Evolutionary conservation across 352 stramenopile species (phyloP).

Genomic region (Phytophthora cryptogea): DNA sequence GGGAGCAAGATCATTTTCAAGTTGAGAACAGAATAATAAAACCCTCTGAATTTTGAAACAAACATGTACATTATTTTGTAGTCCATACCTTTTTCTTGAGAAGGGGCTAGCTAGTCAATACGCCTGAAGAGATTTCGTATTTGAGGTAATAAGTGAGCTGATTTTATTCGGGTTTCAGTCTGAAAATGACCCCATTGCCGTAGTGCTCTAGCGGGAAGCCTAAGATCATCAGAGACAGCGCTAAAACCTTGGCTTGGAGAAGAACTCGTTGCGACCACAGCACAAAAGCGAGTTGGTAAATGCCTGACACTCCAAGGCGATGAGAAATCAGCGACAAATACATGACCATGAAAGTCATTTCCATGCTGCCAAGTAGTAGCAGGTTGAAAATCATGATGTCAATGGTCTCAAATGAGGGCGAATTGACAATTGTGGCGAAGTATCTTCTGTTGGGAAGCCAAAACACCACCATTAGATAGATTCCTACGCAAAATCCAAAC

Average conservation of each 20-base stretch:
- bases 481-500: slow-evolving; percentile 5
- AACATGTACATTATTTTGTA: background rate
- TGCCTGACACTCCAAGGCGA: slow-evolving; percentile 8
- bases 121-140: too few relatives aligned
- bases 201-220: slow-evolving; percentile 32
- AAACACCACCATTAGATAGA: slow-evolving; percentile 29
- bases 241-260: slow-evolving; percentile 33
- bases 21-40: slow-evolving; percentile 1
- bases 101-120: too few relatives aligned
- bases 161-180: background rate
- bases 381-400: slow-evolving; percentile 13
- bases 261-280: slow-evolving; percentile 33
- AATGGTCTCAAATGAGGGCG: slow-evolving; percentile 15
- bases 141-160: too few relatives aligned
- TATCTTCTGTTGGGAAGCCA: slow-evolving; percentile 28
- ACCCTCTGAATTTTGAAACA: background rate
- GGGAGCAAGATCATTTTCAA: slow-evolving; percentile 31
- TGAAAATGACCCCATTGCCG: slow-evolving; percentile 34
- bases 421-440: slow-evolving; percentile 30
- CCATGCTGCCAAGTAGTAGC: slow-evolving; percentile 15
- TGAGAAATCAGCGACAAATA: slow-evolving; percentile 25
- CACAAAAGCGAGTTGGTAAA: slow-evolving; percentile 32
- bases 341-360: slow-evolving; percentile 16
- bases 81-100: too few relatives aligned
- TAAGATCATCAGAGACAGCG: slow-evolving; percentile 26